Evolutionary conservation across 108 stramenopile genomes (phyloP).

Genomic region (Skeletonema potamos): DNA sequence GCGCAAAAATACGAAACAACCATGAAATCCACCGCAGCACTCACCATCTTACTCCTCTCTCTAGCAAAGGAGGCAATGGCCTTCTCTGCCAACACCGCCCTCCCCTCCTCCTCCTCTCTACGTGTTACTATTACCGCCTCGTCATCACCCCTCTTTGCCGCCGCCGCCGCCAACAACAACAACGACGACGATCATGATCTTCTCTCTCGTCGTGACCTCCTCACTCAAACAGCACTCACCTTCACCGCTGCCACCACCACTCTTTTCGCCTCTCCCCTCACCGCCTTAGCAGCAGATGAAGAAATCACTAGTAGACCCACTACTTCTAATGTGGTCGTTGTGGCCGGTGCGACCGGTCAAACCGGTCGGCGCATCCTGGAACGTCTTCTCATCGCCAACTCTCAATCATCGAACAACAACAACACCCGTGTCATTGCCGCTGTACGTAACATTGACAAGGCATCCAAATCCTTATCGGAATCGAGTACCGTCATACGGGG

Average conservation of each 20-base stretch:
- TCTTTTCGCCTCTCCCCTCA: background rate
- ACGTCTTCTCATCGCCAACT: conserved; percentile 63
- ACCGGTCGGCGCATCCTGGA: conserved; percentile 79
- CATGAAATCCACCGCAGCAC: conserved; percentile 7
- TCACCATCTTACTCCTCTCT: conserved; percentile 1
- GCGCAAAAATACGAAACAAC: background rate
- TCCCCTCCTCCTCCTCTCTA: background rate
- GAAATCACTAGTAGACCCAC: background rate
- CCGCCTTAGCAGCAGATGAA: conserved; percentile 1
- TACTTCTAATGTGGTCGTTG: conserved; percentile 56
- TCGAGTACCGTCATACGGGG: conserved; percentile 67
- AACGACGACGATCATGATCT: background rate
- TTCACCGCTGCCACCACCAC: conserved; percentile 8
- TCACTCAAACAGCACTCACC: conserved; percentile 10
- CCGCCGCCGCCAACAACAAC: background rate
- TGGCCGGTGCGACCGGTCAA: conserved; percentile 85
- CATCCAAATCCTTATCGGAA: conserved; percentile 52
- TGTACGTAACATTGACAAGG: conserved; percentile 80
- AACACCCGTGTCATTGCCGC: conserved; percentile 57
- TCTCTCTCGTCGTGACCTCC: conserved; percentile 28
- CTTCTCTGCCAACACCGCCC: conserved; percentile 1
- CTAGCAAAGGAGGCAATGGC: background rate
- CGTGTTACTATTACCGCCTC: too few species aligned
- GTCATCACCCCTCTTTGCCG: background rate
- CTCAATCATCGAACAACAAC: too few species aligned